Conservation (phyloP, 179 eudicot genomes). For the Patellifolia procumbens region DNA sequence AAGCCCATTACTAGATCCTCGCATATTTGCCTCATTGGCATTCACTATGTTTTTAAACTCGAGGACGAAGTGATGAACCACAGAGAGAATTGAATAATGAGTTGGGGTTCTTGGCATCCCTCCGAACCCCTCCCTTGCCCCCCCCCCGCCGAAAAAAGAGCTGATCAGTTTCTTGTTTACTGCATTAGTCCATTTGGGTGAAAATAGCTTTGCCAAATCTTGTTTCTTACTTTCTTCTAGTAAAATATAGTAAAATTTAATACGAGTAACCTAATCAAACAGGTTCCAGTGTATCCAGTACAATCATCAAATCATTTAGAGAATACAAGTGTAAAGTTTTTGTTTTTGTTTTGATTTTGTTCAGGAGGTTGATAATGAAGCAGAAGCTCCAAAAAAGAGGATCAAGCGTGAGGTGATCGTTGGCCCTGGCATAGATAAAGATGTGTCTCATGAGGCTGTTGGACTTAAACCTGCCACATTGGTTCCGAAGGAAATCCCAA, state of each 20-base stretch:
- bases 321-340: background rate
- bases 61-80: background rate
- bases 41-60: background rate
- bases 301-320: background rate
- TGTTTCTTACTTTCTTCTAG: too few relatives aligned
- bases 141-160: too few relatives aligned
- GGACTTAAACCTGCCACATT: constrained; percentile 75
- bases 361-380: constrained; percentile 43
- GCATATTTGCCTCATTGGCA: background rate
- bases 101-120: too few relatives aligned
- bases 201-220: too few relatives aligned
- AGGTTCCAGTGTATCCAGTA: background rate
- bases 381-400: constrained; percentile 52
- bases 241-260: too few relatives aligned
- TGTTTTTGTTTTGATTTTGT: constrained; percentile 4
- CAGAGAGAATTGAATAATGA: too few relatives aligned
- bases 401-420: constrained; percentile 69
- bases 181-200: too few relatives aligned
- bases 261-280: too few relatives aligned
- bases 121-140: too few relatives aligned
- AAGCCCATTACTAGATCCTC: background rate
- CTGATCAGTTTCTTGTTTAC: too few relatives aligned
- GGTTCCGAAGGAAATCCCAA: constrained; percentile 80
- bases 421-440: constrained; percentile 90
- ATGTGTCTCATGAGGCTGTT: constrained; percentile 91